These are phyloP conservation scores for Huntiella abstrusa DNA, from an alignment of 2,329 filamentous ascomycete genomes.

Conservation along the genomic window DNA sequence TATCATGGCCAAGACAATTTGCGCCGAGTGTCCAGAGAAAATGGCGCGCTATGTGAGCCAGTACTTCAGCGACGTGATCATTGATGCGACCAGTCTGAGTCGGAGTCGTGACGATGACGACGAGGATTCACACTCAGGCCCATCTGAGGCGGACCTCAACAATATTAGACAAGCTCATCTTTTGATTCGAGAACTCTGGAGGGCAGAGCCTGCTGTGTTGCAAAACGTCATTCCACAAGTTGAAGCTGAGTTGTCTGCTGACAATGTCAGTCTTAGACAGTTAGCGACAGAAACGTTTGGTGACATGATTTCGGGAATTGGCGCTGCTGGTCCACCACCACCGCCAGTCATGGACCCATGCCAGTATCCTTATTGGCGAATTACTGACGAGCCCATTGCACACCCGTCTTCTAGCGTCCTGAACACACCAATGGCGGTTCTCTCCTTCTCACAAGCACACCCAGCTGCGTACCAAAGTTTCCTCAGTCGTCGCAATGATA, in stretches of 20 bases:
- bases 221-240: slow-evolving; percentile 88
- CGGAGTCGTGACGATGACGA: slow-evolving; percentile 43
- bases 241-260: slow-evolving; percentile 77
- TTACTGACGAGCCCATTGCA: slow-evolving; percentile 36
- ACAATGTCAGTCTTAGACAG: slow-evolving; percentile 69
- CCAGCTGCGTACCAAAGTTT: slow-evolving; percentile 66
- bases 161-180: slow-evolving; percentile 80
- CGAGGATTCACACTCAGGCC: slow-evolving; percentile 40
- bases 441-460: slow-evolving; percentile 76
- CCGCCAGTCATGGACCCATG: slow-evolving; percentile 56
- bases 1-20: slow-evolving; percentile 89
- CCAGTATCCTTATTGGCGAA: slow-evolving; percentile 60
- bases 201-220: slow-evolving; percentile 70
- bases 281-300: slow-evolving; percentile 88
- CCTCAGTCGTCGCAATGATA: slow-evolving; percentile 69
- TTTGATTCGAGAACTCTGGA: slow-evolving; percentile 81
- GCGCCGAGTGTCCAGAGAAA: slow-evolving; percentile 73
- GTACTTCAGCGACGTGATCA: slow-evolving; percentile 92
- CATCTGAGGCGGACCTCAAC: slow-evolving; percentile 66
- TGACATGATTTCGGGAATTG: slow-evolving; percentile 86
- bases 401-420: slow-evolving; percentile 41
- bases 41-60: slow-evolving; percentile 90
- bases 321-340: slow-evolving; percentile 69
- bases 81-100: slow-evolving; percentile 55
- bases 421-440: slow-evolving; percentile 66